These are phyloP conservation scores for Penicillium palitans DNA, from an alignment of 2,329 filamentous ascomycete genomes.

Conservation along the genomic window DNA sequence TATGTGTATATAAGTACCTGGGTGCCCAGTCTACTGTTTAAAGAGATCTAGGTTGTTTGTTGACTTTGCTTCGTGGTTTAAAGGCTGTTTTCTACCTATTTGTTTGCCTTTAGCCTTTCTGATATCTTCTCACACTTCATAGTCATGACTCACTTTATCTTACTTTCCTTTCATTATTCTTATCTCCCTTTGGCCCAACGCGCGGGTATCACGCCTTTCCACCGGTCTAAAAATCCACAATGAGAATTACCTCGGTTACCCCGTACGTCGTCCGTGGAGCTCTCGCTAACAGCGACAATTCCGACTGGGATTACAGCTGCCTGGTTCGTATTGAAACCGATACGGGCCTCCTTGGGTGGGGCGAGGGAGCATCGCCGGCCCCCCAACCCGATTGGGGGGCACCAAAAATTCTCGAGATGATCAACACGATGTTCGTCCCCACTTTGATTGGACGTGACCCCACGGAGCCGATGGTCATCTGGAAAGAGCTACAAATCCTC, in stretches of 20 bases:
- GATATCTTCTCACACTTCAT: no score
- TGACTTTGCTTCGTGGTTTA: no score
- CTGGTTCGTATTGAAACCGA: background rate
- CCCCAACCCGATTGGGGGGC: fast-evolving
- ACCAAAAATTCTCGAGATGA: background rate
- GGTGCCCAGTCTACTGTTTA: no score
- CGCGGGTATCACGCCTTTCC: background rate
- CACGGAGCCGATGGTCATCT: background rate
- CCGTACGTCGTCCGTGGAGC: background rate
- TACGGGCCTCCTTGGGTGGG: background rate
- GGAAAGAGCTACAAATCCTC: background rate
- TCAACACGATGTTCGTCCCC: no score
- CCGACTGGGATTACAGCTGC: background rate
- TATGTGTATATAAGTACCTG: no score
- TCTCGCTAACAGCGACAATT: fast-evolving
- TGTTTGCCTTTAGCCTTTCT: no score
- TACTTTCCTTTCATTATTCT: background rate
- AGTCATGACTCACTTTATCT: no score
- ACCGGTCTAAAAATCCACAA: background rate
- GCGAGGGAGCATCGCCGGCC: background rate
- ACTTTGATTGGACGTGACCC: background rate
- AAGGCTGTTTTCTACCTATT: no score
- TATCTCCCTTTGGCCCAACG: background rate
- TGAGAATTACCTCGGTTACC: background rate
- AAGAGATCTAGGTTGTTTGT: no score